A percentile compares a stretch with the other conserved stretches of the same genome.
These are phyloP conservation scores for Physcomitrellopsis africana DNA, from an alignment of 225 moss, liverwort and hornwort genomes.

Conservation along the genomic window DNA sequence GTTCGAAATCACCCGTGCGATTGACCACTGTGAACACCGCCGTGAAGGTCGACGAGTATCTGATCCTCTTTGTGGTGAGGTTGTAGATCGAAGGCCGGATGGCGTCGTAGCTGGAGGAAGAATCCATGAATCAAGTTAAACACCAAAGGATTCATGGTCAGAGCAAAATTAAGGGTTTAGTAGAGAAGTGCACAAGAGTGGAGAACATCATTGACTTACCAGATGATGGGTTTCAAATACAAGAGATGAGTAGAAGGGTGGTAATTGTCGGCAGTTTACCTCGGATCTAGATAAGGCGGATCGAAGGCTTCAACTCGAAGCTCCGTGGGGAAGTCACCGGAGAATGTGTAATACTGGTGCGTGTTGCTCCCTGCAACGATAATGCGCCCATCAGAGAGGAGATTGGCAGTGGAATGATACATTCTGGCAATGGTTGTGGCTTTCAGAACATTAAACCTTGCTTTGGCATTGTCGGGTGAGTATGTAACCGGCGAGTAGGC, in stretches of 20 bases:
- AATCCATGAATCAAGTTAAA: too few species aligned
- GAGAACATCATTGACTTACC: too few species aligned
- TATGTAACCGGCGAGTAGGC: slow-evolving; percentile 52
- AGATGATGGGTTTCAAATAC: too few species aligned
- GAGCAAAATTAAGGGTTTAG: background rate
- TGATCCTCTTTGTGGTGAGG: slow-evolving; percentile 11
- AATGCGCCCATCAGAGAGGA: slow-evolving; percentile 52
- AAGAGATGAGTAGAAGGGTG: too few species aligned
- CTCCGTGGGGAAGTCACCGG: slow-evolving; percentile 43
- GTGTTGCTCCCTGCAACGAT: slow-evolving; percentile 55
- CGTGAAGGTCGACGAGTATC: slow-evolving; percentile 13
- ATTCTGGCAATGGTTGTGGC: slow-evolving; percentile 46
- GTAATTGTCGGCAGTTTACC: slow-evolving; percentile 3
- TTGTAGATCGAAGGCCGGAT: slow-evolving; percentile 23
- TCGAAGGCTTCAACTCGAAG: slow-evolving; percentile 52
- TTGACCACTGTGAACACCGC: slow-evolving; percentile 5
- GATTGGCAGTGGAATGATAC: slow-evolving; percentile 67
- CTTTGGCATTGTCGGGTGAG: background rate
- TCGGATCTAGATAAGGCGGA: slow-evolving; percentile 47
- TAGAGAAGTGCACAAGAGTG: too few species aligned
- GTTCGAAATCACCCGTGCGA: slow-evolving; percentile 22
- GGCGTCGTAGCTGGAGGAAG: slow-evolving; percentile 6
- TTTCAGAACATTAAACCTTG: slow-evolving; percentile 41
- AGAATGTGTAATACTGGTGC: slow-evolving; percentile 34
- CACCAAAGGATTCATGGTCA: background rate